Evolutionary conservation across 2,329 filamentous ascomycete species (phyloP), one percentile per base, ranked within the genome.

Genomic region (Atkinsonella texensis): DNA sequence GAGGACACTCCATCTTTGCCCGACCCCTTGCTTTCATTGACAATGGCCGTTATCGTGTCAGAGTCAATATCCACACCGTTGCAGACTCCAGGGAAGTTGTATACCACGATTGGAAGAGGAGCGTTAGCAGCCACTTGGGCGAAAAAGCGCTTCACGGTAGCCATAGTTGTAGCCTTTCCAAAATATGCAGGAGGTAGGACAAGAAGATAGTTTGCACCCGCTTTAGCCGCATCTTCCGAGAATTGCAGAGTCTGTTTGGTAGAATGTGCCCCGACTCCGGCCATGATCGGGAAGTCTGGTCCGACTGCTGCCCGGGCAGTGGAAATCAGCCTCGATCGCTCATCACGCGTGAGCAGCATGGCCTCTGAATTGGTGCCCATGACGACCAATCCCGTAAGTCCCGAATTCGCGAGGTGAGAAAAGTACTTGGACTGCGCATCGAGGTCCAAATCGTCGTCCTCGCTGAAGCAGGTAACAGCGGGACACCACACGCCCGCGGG

Each of bases 251-350:
- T 77, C 65, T 85, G 81, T 55, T 74, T 74, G 2, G 79, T 84
- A 15, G 79, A 83, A 63, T 85, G 81, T 0, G 76, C 80, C 17
- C 80, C 75, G 7, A 81, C 77, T 35, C 83, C 83, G 70, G 48
- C 89, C 74, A 93, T 89, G 57, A 95, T 75, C 32, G 90, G 89
- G 67, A 91, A 95, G 66, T 91, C 84, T 0, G 88, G 86, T 0
- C 90, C 89, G 46, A 94, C 84, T 48, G 80, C 80, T 62, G 88
- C 84, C 52, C 89, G 81, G 65, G 82, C 83, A 11, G 76, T 69
- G 31, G 68, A 62, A 23, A 86, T 71, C n/a, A 84, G 72, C 41
- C 70, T 68, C 46, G 68, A 68, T 52, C 80, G 73, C 64, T 83
- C 80, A 56, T 79, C 74, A n/a, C 77, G 76, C 12, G 77, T 80